Base-by-base conservation (phyloP, 495 filamentous ascomycete species). In the Diplogelasinospora grovesii region DNA sequence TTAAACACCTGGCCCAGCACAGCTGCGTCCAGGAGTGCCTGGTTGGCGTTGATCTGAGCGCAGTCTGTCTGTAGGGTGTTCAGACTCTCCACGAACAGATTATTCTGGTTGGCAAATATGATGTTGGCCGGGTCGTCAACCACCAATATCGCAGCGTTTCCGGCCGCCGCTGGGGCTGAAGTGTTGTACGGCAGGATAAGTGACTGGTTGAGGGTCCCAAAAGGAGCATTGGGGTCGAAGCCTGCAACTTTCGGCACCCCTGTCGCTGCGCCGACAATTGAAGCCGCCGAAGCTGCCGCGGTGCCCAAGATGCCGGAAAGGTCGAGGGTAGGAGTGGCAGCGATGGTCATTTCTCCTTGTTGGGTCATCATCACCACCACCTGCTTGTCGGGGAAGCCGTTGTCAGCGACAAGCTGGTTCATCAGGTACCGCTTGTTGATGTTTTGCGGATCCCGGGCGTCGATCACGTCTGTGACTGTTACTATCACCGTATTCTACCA, bases 401-500 rank as follows among this genome's bases (percentile, higher is more conserved):
- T 63, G 50, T 65, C 53, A 10, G 48, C 51, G 5, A 56, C 27
- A 0, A 52, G 51, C 44, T 53, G 46, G 48, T 63, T 65, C 18
- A 65, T 39, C 36, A 61, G 41, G 38, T 65, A 65, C 16, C 61
- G 45, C 7, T 55, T 60, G 44, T 56, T 49, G 23, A 34, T 36
- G 8, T 46, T 39, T 18, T 29, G 16, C 1, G 42, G 48, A 22
- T 54, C 55, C 28, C 61, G 57, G 8, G 49, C 43, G 39, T 65
- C 61, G 16, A 65, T 33, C 1, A 65, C 36, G 9, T 54, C 55
- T 21, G 61, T 49, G 1, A 65, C 59, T 2, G 52, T 57, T 14
- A 65, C 50, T 15, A 65, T 56, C n/a, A 63, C 52, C 13, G 35
- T 49, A 41, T 65, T 65, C 61, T 64, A 31, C n/a, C n/a, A n/a